A percentile compares a stretch with the other conserved stretches of the same genome.
Conservation (phyloP, 2,329 filamentous ascomycete genomes). For the Coleophoma cylindrospora region DNA sequence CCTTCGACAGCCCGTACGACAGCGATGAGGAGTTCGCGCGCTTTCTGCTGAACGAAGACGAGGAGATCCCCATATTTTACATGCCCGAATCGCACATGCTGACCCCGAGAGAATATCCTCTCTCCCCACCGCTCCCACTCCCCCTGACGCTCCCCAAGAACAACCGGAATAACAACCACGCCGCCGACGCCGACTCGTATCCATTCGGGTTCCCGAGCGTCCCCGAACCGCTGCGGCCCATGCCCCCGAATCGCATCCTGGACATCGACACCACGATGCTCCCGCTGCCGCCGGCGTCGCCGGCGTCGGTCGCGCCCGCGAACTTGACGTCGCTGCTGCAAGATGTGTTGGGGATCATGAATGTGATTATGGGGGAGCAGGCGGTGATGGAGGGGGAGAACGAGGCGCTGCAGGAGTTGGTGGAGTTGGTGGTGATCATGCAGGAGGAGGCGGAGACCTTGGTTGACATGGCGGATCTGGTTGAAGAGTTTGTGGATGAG, state of each 20-base stretch:
- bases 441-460: constrained; percentile 15
- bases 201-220: background rate
- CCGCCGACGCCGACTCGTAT: background rate
- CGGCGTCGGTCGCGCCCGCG: constrained; percentile 8
- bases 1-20: background rate
- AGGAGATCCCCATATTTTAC: constrained; percentile 8
- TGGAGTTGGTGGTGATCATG: constrained; percentile 14
- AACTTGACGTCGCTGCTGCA: constrained; percentile 11
- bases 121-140: background rate
- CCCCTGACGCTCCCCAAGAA: background rate
- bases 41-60: constrained; percentile 1
- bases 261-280: background rate
- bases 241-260: background rate
- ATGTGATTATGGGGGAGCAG: constrained; percentile 9
- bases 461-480: constrained; percentile 9
- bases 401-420: constrained; percentile 6
- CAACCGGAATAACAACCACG: background rate
- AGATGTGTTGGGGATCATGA: constrained; percentile 14
- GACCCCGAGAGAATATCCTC: background rate
- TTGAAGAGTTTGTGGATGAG: constrained; percentile 13
- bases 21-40: background rate
- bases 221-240: background rate
- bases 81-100: background rate
- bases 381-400: constrained; percentile 7
- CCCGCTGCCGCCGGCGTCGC: constrained; percentile 3